Evolutionary conservation across 108 stramenopile genomes (phyloP), one percentile per base, ranked within the genome.

Genomic region (Pelagomonas calceolata): DNA sequence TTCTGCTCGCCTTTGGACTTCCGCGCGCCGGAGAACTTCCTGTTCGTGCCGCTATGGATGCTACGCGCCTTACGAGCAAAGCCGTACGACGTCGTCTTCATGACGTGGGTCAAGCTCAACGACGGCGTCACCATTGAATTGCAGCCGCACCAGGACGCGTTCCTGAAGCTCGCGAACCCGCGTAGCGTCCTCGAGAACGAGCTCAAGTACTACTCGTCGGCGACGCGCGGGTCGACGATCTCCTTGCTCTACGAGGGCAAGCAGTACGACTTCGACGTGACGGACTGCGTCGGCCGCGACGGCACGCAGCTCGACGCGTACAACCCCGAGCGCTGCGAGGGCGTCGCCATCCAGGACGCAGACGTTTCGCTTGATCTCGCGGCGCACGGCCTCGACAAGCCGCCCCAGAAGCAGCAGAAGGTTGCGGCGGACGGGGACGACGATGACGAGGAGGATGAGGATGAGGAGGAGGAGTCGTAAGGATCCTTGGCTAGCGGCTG

Each of bases 121-220:
- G 78, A 89, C 14, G 92, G 92, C 15, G 80, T 84, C n/a, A 72
- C 85, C 71, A 89, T 85, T 0, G 83, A 80, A 73, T 82, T 93
- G 67, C 87, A 90, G 66, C 92, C 92, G 17, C 88, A 90, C 68
- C 77, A 85, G 0, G 84, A 80, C 39, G 71, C 79, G 30, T 91
- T 90, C 78, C 72, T 80, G 17, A 82, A 79, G 35, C 90, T 93
- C 80, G 68, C 80, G 65, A 90, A 91, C 70, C 88, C 89, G 60
- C 92, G 90, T 75, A 89, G 90, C 34, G 92, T 93, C 0, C 72
- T 93, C 75, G 92, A 93, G 73, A 89, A 89, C 36, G 92, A 93
- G 73, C 78, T 93, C 70, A 88, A 89, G 72, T 90, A 93, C 79
- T 93, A 93, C 70, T 85, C 83, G 63, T 80, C 87, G 14, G 65